Evolutionary conservation across 768 basidiomycete species (phyloP), one percentile per base, ranked within the genome.

Genomic region (Daedaleopsis sinensis): DNA sequence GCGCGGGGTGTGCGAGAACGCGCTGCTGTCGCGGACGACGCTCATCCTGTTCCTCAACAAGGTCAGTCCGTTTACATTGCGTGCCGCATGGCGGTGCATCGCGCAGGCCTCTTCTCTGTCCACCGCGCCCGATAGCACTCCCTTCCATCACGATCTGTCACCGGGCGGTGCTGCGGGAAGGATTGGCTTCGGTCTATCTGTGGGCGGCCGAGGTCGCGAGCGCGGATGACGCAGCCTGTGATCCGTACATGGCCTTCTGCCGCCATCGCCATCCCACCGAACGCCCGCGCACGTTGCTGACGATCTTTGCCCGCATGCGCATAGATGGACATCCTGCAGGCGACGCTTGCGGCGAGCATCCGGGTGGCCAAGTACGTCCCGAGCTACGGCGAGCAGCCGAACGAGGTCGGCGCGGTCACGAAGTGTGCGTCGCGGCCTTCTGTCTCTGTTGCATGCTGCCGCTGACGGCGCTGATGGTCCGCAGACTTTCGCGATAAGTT

Each of bases 11-110:
- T 92, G 91, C 70, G 65, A 77, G 8, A 91, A 85, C 55, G 78
- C 78, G 64, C 78, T 92, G 2, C 79, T 92, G 1, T 76, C 80
- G 12, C 77, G 81, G 52, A 81, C 87, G 18, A 84, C 83, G 61
- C 76, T 92, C n/a, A 85, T 91, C 35, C 73, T 92, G 13, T 92
- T 93, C 74, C 77, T 91, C 60, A 93, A 93, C 70, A 92, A 92
- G 77, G 85, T 82, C 61, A 27, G 72, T 65, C 11, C n/a, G 13
- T 19, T 19, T 35, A n/a, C n/a, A n/a, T 23, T 49, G 19, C 24
- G 46, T 21, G 46, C 8, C 46, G 10, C 46, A 11, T 48, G 47
- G 18, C 27, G 27, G 27, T 32, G 27, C 27, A 32, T n/a, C 27
- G 27, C 27, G 27, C 27, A 32, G 27, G 3, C 27, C 27, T 32